These are phyloP conservation scores for Yamadazyma sp. DNA, from an alignment of 1,139 yeast species.

Conservation along the genomic window DNA sequence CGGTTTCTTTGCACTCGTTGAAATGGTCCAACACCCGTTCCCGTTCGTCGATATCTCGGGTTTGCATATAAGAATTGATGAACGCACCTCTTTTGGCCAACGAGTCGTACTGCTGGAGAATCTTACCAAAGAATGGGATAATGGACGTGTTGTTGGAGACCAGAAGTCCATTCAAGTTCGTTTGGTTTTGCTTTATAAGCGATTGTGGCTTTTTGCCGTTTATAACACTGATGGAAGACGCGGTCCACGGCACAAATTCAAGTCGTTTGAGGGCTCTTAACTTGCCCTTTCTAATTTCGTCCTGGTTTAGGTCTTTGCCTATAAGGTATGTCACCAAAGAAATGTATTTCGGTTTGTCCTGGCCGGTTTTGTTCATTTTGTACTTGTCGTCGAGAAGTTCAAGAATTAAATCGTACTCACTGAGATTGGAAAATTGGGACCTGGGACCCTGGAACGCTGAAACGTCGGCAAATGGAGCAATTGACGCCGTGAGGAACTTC, in stretches of 20 bases:
- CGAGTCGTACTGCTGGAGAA: slow-evolving; percentile 75
- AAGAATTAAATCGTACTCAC: slow-evolving; percentile 82
- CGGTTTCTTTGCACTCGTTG: slow-evolving; percentile 73
- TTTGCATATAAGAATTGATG: slow-evolving; percentile 68
- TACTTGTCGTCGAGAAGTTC: slow-evolving; percentile 79
- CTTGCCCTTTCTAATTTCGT: slow-evolving; percentile 78
- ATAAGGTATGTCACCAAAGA: slow-evolving; percentile 75
- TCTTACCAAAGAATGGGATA: slow-evolving; percentile 60
- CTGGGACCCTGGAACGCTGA: slow-evolving; percentile 28
- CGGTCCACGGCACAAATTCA: slow-evolving; percentile 83
- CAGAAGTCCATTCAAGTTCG: slow-evolving; percentile 69
- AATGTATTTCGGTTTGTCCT: slow-evolving; percentile 45
- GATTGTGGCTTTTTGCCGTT: slow-evolving; percentile 46
- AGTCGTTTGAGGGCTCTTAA: slow-evolving; percentile 76
- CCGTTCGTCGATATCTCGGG: slow-evolving; percentile 45
- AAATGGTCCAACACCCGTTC: slow-evolving; percentile 67
- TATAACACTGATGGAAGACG: slow-evolving; percentile 77
- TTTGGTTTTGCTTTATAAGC: slow-evolving; percentile 10
- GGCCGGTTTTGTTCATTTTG: slow-evolving; percentile 58
- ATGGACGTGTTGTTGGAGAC: slow-evolving; percentile 78
- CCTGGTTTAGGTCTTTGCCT: slow-evolving; percentile 63
- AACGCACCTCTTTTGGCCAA: slow-evolving; percentile 83
- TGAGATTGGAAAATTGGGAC: slow-evolving; percentile 55
- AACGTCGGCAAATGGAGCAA: slow-evolving; percentile 69
- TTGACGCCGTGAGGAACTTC: slow-evolving; percentile 83